Conservation (phyloP, 1,139 yeast genomes). For the Saccharomycopsis phalli region DNA sequence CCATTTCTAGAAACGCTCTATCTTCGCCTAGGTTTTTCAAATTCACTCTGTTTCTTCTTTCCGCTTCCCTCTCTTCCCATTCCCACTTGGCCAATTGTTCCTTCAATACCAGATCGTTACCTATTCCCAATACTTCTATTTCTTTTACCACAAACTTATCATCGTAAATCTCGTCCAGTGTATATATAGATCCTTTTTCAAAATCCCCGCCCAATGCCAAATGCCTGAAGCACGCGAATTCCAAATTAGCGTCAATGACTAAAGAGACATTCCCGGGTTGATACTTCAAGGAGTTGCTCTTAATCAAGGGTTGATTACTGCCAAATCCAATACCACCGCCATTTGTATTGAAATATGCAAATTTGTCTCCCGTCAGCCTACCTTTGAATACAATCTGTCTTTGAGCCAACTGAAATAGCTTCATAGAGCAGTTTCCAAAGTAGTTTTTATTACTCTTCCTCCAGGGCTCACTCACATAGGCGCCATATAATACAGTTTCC, state of each 20-base stretch:
- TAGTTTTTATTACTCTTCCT: slow-evolving; percentile 56
- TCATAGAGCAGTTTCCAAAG: slow-evolving; percentile 54
- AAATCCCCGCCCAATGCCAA: slow-evolving; percentile 45
- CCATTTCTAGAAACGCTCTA: slow-evolving; percentile 81
- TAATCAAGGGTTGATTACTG: slow-evolving; percentile 48
- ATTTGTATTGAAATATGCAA: slow-evolving; percentile 52
- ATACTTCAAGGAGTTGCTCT: slow-evolving; percentile 33
- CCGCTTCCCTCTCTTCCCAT: slow-evolving; percentile 86
- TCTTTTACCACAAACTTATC: slow-evolving; percentile 64
- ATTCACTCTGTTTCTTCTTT: slow-evolving; percentile 65
- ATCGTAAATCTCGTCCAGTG: slow-evolving; percentile 38
- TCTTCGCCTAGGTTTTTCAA: slow-evolving; percentile 65
- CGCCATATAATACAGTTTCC: slow-evolving; percentile 49
- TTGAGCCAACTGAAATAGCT: slow-evolving; percentile 60
- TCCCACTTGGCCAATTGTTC: slow-evolving; percentile 77
- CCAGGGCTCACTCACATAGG: slow-evolving; percentile 68
- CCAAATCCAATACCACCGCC: slow-evolving; percentile 86
- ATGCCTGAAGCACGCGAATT: slow-evolving; percentile 74
- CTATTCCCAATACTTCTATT: slow-evolving; percentile 89
- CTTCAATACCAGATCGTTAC: slow-evolving; percentile 63
- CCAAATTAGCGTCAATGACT: slow-evolving; percentile 68
- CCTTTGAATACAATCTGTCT: slow-evolving; percentile 47
- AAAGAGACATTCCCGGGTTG: slow-evolving; percentile 66
- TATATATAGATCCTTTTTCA: slow-evolving; percentile 28
- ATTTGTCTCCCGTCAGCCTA: slow-evolving; percentile 30